A percentile compares a stretch with the other conserved stretches of the same genome.
Conservation (phyloP, 129 eudicot species). For the Arctium minus region DNA sequence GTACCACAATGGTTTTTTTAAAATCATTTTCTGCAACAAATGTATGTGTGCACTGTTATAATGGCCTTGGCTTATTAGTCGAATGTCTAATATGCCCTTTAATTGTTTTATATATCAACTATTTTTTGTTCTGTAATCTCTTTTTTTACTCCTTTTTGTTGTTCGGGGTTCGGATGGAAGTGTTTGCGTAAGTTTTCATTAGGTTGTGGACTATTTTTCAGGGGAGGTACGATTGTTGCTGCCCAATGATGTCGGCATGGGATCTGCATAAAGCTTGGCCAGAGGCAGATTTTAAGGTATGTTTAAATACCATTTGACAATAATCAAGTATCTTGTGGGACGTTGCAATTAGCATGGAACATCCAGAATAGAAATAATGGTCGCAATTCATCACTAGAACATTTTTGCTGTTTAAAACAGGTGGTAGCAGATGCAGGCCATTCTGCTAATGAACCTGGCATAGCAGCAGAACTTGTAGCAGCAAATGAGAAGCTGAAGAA, state of each 20-base stretch:
- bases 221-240: constrained; percentile 97
- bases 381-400: not conserved
- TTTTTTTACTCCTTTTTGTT: no score
- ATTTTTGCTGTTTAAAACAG: constrained; percentile 26
- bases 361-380: not conserved
- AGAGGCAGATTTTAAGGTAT: constrained; percentile 89
- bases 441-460: constrained; percentile 92
- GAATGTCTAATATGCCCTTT: not conserved
- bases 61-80: not conserved
- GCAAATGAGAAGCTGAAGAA: constrained; percentile 82
- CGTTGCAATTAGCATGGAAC: not conserved
- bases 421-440: constrained; percentile 91
- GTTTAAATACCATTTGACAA: not conserved
- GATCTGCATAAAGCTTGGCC: constrained; percentile 99
- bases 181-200: not conserved
- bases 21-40: not conserved
- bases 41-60: no score
- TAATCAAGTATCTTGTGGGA: not conserved
- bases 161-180: not conserved
- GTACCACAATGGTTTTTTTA: not conserved
- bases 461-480: constrained; percentile 85
- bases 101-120: not conserved
- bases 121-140: no score
- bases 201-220: constrained; percentile 24
- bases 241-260: constrained; percentile 99